Base-by-base conservation (phyloP, 1,284 basidiomycete species). In the Clitocybe nebularis region DNA sequence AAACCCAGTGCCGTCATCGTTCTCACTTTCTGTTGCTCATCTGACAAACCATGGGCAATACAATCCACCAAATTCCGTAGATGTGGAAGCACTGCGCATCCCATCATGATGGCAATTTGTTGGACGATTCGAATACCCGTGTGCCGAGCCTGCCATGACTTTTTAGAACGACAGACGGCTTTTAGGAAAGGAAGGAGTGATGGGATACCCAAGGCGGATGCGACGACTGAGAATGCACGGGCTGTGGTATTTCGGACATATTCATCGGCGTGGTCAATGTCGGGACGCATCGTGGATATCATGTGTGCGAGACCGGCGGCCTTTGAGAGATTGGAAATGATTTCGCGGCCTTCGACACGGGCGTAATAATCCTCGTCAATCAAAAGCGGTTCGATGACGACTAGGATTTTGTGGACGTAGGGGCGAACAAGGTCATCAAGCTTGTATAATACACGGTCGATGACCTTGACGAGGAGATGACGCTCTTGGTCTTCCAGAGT, bases 81-180 rank as follows among this genome's bases (percentile, higher is more conserved):
- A 64, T 99, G 96, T 11, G 96, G 96, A 3, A 99, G 78, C 24
- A 99, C 89, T n/a, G 95, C 96, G 57, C 95, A 98, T 14, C 96
- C 95, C 93, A 98, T 98, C 93, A 99, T 97, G 61, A 99, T 96
- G 14, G 96, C 94, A 46, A 99, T 99, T 65, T 99, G 96, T 69
- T 99, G 96, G 14, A 99, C 93, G 53, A 99, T 99, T 58, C 94
- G 93, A 58, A 99, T 98, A 68, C 96, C 95, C 1, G 96, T 99
- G 66, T 99, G 96, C 48, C 95, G 84, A 8, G 96, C 96, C 66
- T 99, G 96, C 96, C 96, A 98, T 13, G 93, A 98, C 70, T 99
- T 99, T 68, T 99, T 99, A 44, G 92, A 95, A 45, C 93, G 86
- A 70, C 95, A 99, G 40, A 99, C 94, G 32, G 95, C 96, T 67